Base-by-base conservation (phyloP, 345 rosid species). In the Fremontodendron californicum region DNA sequence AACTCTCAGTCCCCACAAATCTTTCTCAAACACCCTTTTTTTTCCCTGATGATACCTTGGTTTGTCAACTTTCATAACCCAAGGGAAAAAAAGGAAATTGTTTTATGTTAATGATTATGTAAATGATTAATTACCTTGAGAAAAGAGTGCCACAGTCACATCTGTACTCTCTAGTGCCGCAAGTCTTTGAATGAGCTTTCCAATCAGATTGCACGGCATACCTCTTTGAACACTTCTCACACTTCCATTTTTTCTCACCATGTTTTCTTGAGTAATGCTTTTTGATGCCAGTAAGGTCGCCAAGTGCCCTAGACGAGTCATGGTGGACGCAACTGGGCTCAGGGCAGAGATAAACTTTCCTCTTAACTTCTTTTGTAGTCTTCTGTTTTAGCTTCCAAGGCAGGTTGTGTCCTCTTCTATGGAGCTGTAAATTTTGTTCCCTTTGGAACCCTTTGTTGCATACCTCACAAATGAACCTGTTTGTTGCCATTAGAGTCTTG, bases 131-230 rank as follows among this genome's bases (percentile, higher is more conserved):
- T 82, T 81, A 92, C 97, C 97, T 88, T 45, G 97, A 90, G 87
- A 92, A 92, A 78, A 92, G 90, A 73, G 97, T 92, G 78, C 94
- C 94, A 80, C 97, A 92, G 78, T 92, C 95, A 80, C 97, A 92
- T 82, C 93, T 79, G 78, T 92, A 92, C 77, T 92, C 95, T 69
- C 91, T 77, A 40, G 97, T 92, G 70, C 97, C 97, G 75, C 97
- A 92, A 63, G 91, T 91, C 78, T 92, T 92, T 9, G 95, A 90
- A 84, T 92, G 97, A 76, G 97, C 97, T 81, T 92, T 92, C 93
- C 95, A 92, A 77, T 92, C 97, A 0, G 97, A 92, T 72, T 92
- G 95, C 64, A 92, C 95, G 11, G 95, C 97, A 33, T 91, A 92
- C 25, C 88, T 75, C 85, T 92, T 92, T 0, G 95, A 87, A 74